Percentiles rank a stretch among this genome's conserved stretches.
These are phyloP conservation scores for Achaetomiella virescens DNA, from an alignment of 495 filamentous ascomycete genomes.

Conservation along the genomic window DNA sequence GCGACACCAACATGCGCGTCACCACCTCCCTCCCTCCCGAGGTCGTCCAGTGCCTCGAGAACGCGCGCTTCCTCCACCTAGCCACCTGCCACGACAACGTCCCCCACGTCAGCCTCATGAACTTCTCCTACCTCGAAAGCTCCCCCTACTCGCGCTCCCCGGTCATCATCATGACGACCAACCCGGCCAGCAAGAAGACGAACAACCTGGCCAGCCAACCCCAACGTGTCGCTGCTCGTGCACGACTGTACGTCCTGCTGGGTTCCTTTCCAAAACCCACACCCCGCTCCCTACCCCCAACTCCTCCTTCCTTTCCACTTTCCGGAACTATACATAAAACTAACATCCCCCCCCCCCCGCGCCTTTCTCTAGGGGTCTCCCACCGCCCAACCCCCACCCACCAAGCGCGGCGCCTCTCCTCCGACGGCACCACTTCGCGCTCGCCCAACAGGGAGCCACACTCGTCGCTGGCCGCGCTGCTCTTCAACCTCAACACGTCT, in stretches of 20 bases:
- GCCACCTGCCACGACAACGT: constrained; percentile 77
- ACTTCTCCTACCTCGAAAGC: constrained; percentile 91
- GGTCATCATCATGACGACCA: constrained; percentile 89
- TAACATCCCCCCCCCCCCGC: neutral
- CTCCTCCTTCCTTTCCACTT: too few species aligned
- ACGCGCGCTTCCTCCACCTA: constrained; percentile 94
- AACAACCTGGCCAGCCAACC: constrained; percentile 80
- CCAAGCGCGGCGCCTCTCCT: constrained; percentile 48
- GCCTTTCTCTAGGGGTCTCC: constrained; percentile 56
- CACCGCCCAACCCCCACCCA: constrained; percentile 79
- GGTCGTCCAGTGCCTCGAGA: constrained; percentile 85
- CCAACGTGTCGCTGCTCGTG: constrained; percentile 86
- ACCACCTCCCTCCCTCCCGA: constrained; percentile 68
- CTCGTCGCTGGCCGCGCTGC: constrained; percentile 69
- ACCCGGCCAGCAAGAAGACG: constrained; percentile 81
- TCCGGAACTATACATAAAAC: too few species aligned
- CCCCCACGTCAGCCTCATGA: constrained; percentile 96
- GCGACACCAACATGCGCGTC: constrained; percentile 61
- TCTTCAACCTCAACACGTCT: constrained; percentile 84
- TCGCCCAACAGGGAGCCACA: constrained; percentile 57
- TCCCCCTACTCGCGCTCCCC: constrained; percentile 65
- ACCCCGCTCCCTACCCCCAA: too few species aligned
- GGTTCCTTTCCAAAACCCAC: too few species aligned
- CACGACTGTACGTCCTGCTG: constrained; percentile 73
- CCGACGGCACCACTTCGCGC: constrained; percentile 41